phyloP scores from a whole-genome alignment of 1,284 basidiomycete species.

The Phaffia rhodozyma region DNA sequence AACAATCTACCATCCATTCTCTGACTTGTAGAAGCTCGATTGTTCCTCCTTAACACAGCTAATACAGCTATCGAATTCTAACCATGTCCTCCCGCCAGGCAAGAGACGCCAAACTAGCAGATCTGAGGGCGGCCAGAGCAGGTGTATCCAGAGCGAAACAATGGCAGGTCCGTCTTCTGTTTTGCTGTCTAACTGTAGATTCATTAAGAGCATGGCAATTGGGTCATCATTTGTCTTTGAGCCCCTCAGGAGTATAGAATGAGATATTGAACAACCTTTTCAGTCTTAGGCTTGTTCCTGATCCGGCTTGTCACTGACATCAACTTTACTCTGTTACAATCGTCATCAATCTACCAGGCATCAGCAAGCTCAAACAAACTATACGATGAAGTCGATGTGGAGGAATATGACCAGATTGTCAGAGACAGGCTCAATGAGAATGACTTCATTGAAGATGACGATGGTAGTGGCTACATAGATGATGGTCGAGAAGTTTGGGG shows the following conservation, averaged over 20 bases:
- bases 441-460: conserved; percentile 94
- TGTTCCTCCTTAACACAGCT: neutral
- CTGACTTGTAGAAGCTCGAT: too few relatives aligned
- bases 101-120: conserved; percentile 30
- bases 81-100: conserved; percentile 19
- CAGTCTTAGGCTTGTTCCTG: neutral
- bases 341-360: neutral
- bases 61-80: conserved; percentile 20
- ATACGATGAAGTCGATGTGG: conserved; percentile 88
- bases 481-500: conserved; percentile 91
- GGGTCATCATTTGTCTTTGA: neutral
- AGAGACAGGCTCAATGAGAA: conserved; percentile 72
- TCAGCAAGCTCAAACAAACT: conserved; percentile 40
- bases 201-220: neutral
- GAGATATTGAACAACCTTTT: neutral
- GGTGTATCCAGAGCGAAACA: conserved; percentile 36
- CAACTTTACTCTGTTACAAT: neutral
- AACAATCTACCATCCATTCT: too few relatives aligned
- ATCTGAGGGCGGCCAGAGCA: conserved; percentile 37
- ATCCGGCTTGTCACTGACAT: neutral
- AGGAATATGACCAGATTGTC: conserved; percentile 79
- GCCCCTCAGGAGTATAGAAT: neutral
- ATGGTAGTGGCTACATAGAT: conserved; percentile 82
- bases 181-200: neutral
- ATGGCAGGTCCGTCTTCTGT: conserved; percentile 36